Base-by-base conservation (phyloP, 2,329 filamentous ascomycete species). In the Talaromyces sp. region DNA sequence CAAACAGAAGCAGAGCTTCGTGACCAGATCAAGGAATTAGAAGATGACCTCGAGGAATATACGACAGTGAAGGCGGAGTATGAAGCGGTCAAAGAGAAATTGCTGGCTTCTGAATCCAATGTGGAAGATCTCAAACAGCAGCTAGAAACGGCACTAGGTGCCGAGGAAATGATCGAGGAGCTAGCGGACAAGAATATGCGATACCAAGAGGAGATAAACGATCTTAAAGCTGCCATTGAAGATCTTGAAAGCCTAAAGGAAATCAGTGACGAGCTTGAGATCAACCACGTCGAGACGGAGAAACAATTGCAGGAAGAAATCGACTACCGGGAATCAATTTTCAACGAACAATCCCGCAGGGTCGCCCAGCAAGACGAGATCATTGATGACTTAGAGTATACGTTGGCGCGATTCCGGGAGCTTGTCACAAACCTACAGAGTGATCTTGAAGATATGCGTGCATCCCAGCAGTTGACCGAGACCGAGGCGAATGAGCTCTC, bases 221-320 rank as follows among this genome's bases (percentile, higher is more conserved):
- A 96, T 69, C 82, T 97, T 53, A 88, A 88, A 67, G 85, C 85
- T 17, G 85, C 88, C 7, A 88, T 97, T 61, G 88, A 92, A 62
- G 93, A 97, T 63, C 81, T 97, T 10, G 91, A 97, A 71, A 90
- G 84, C 60, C 77, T 97, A 55, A 92, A 91, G 70, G 93, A 99
- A 69, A 85, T 97, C 65, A 95, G 91, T 65, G 92, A 97, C 67
- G 94, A 99, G 73, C 84, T 99, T 3, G 92, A 97, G 70, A 84
- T 90, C 66, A 96, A 96, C 69, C 92, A 97, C 68, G 84, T 94
- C 3, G 91, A 97, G 69, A 89, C 91, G 36, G 90, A 96, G 70
- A 96, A 93, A 72, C 92, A 97, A 70, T 84, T 99, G 74, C 91
- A 96, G 70, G 89, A 95, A 66, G 92, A 97, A 66, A 84, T 97